Conservation (phyloP, 129 eudicot species). For the Arctium minus region DNA sequence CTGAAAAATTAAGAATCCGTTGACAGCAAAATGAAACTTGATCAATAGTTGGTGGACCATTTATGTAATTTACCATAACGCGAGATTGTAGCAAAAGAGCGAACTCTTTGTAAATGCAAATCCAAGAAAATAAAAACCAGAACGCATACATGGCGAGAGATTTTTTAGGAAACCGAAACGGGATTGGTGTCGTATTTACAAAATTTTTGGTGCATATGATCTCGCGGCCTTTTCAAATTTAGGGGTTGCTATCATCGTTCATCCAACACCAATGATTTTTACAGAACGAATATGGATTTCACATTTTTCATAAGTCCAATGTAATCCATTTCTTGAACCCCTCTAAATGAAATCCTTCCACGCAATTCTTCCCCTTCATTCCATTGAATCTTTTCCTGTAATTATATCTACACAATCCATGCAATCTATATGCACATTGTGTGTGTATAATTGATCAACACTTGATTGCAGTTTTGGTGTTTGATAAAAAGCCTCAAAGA, state of each 20-base stretch:
- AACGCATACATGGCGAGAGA: constrained; percentile 9
- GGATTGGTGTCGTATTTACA: constrained; percentile 13
- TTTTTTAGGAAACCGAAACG: constrained; percentile 3
- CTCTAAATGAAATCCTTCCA: neutral
- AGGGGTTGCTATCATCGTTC: constrained; percentile 18
- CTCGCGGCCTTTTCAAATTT: neutral
- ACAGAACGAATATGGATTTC: constrained; percentile 21
- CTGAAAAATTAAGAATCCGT: neutral
- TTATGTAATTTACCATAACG: neutral
- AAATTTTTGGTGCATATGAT: neutral
- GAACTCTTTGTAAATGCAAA: neutral
- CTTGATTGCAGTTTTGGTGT: neutral
- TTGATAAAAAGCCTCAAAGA: constrained; percentile 25
- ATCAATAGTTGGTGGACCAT: neutral
- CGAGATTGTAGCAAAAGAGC: neutral
- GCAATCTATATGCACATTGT: neutral
- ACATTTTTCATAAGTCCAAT: constrained; percentile 25
- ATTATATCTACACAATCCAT: neutral
- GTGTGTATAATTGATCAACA: neutral
- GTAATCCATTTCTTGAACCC: constrained; percentile 15
- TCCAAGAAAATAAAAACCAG: constrained; percentile 3
- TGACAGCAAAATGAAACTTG: neutral
- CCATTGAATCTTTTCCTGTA: neutral
- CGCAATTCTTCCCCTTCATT: neutral
- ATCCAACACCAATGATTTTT: constrained; percentile 22